Base-by-base conservation (phyloP, 2,329 filamentous ascomycete species). In the Sordariomycetes sp. region DNA sequence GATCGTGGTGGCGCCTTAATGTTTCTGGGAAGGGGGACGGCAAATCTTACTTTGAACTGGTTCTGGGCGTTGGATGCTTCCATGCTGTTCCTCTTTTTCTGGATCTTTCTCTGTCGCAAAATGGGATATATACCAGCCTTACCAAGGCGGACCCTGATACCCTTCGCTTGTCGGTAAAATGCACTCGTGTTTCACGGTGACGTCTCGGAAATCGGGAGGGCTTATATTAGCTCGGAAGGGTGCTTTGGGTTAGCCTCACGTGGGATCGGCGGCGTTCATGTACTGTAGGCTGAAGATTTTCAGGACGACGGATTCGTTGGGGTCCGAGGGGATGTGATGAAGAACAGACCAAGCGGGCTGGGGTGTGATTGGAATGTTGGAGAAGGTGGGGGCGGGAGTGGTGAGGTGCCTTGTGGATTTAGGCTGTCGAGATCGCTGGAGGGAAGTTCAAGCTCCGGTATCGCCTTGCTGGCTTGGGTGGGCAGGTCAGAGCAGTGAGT, bases 121-220 rank as follows among this genome's bases (percentile, higher is more conserved):
- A 46, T 46, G 18, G 14, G 40, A 46, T 46, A n/a, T 46, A 46
- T 46, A 8, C 2, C 40, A 46, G 40, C 40, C n/a, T 14, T n/a
- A n/a, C n/a, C 40, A n/a, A 46, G 40, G 3, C n/a, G 18, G 40
- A 46, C 28, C 52, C 55, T 60, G 59, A 60, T 57, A 60, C 59
- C 43, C 20, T 34, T 60, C 59, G 59, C 53, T 53, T 34, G 22
- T 52, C 57, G 59, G 59, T 48, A 60, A 60, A 58, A 60, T 60
- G 59, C 59, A 46, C 4, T 46, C 35, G 10, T 32, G 59, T 60
- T 60, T 60, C 59, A 60, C n/a, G 2, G 46, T 50, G 46, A 24
- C 22, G 46, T 35, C 40, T 46, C 54, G 22, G 28, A 48, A 22
- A 4, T 57, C 6, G n/a, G 25, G n/a, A 16, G n/a, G n/a, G 37